Conservation (phyloP, 2,329 filamentous ascomycete species). For the Nemania diffusa region DNA sequence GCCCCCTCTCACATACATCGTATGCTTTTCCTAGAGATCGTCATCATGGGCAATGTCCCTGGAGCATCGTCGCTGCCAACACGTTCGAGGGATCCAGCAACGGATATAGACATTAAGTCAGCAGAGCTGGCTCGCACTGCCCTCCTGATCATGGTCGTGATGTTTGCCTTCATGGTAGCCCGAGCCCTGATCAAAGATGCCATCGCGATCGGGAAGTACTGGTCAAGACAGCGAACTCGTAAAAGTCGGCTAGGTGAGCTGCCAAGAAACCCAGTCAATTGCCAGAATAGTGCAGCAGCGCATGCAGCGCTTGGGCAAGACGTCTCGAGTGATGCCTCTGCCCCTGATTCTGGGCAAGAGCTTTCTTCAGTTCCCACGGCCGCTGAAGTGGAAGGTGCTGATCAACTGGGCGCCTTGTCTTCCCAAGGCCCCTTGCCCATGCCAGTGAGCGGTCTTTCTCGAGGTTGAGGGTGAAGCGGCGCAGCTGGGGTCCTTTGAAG, state of each 20-base stretch:
- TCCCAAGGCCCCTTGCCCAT: background rate
- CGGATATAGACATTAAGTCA: conserved; percentile 2
- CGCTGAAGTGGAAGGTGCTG: background rate
- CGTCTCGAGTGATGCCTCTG: background rate
- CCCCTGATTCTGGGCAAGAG: background rate
- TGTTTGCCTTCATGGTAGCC: background rate
- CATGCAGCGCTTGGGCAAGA: conserved; percentile 1
- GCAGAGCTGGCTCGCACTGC: conserved; percentile 1
- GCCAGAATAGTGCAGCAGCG: background rate
- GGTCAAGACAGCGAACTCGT: background rate
- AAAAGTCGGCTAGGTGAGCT: background rate
- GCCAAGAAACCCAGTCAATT: conserved; percentile 2
- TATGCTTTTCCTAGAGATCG: background rate
- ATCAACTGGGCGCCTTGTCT: background rate
- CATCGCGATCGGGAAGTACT: background rate
- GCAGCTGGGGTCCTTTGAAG: background rate
- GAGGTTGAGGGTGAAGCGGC: background rate
- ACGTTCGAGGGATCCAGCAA: background rate
- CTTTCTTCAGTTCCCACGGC: background rate
- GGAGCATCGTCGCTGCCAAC: background rate
- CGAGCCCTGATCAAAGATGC: background rate
- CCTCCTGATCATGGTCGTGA: background rate
- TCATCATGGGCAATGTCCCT: background rate
- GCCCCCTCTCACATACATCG: background rate
- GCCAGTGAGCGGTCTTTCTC: background rate